Conservation (phyloP, 2,329 filamentous ascomycete genomes). For the Phyllachora maydis region DNA sequence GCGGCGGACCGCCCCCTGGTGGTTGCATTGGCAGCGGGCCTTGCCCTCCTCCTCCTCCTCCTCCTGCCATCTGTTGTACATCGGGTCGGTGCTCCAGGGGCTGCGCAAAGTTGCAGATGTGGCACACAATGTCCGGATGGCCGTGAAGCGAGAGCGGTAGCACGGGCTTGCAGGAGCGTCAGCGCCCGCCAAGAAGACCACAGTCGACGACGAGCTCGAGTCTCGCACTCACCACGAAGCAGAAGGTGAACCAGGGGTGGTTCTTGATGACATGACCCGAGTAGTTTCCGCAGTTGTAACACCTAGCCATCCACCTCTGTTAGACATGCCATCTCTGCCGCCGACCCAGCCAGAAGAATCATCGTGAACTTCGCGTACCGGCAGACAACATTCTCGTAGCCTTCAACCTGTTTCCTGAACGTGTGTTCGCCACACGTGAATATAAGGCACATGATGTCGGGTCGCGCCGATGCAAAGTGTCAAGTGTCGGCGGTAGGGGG, state of each 20-base stretch:
- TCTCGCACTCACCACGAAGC: slow-evolving; percentile 38
- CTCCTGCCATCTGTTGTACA: slow-evolving; percentile 28
- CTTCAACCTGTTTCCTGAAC: slow-evolving; percentile 35
- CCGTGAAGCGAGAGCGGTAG: slow-evolving; percentile 49
- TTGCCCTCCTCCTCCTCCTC: slow-evolving; percentile 14
- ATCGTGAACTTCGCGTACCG: too few relatives aligned
- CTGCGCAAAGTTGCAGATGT: slow-evolving; percentile 59
- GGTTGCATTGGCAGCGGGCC: slow-evolving; percentile 16
- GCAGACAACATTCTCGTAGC: slow-evolving; percentile 39
- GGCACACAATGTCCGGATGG: slow-evolving; percentile 50
- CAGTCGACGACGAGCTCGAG: too few relatives aligned
- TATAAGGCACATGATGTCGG: slow-evolving; percentile 34
- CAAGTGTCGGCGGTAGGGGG: too few relatives aligned
- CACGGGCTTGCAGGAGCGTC: slow-evolving; percentile 31
- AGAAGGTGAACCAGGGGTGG: slow-evolving; percentile 60
- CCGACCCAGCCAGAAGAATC: too few relatives aligned
- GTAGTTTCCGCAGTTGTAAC: slow-evolving; percentile 47
- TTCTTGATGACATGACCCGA: slow-evolving; percentile 37
- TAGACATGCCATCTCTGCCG: too few relatives aligned
- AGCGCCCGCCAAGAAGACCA: too few relatives aligned
- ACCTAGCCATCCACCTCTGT: too few relatives aligned
- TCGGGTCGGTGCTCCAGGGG: slow-evolving; percentile 36
- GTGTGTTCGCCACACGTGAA: slow-evolving; percentile 41
- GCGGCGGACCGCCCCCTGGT: slow-evolving; percentile 11
- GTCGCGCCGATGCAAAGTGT: slow-evolving; percentile 1